Conservation (phyloP, 2,329 filamentous ascomycete species). For the Epicoccum sorghinum region DNA sequence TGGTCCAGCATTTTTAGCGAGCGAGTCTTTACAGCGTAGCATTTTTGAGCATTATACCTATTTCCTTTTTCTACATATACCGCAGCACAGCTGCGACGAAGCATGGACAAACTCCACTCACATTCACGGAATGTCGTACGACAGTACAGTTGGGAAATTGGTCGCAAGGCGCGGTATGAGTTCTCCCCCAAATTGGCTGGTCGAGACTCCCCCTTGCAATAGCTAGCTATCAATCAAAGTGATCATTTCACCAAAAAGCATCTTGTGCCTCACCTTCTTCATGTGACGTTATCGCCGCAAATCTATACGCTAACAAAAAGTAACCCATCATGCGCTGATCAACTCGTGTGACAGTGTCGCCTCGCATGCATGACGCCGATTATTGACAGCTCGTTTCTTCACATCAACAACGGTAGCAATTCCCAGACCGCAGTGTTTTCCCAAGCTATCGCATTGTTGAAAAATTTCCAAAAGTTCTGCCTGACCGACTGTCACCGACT, state of each 20-base stretch:
- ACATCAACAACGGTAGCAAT: neutral
- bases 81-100: conserved; percentile 19
- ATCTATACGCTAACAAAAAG: conserved; percentile 25
- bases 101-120: conserved; percentile 19
- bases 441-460: conserved; percentile 7
- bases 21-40: conserved; percentile 43
- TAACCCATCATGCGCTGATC: conserved; percentile 17
- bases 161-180: conserved; percentile 25
- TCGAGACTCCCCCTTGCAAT: conserved; percentile 33
- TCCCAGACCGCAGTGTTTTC: conserved; percentile 1
- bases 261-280: conserved; percentile 12
- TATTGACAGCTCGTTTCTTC: neutral
- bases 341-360: conserved; percentile 9
- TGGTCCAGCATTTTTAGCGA: conserved; percentile 45
- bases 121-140: conserved; percentile 13
- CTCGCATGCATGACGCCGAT: conserved; percentile 12
- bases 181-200: conserved; percentile 30
- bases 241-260: conserved; percentile 20
- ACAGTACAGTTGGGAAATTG: conserved; percentile 12
- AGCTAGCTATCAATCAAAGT: conserved; percentile 33
- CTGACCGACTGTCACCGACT: conserved; percentile 18
- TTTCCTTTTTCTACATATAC: conserved; percentile 26
- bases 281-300: conserved; percentile 28
- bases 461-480: conserved; percentile 11
- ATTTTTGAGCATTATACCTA: conserved; percentile 39